Evolutionary conservation across 2,329 filamentous ascomycete species (phyloP).

Genomic region (Periconia sp.): DNA sequence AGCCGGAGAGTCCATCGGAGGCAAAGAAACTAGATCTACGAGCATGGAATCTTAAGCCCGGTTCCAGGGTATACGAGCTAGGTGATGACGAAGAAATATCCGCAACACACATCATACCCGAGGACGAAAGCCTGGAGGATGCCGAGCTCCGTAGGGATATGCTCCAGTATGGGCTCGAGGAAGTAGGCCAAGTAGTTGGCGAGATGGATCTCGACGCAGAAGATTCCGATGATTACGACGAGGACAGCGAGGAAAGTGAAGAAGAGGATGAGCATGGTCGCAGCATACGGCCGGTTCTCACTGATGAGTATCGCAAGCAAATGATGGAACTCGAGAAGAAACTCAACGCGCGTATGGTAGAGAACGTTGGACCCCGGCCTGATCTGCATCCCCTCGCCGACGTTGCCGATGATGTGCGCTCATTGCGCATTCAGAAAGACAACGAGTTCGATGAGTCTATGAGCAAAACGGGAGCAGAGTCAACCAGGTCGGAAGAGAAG

Average conservation of each 20-base stretch:
- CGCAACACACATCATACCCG: conserved; percentile 62
- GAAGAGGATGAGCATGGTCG: conserved; percentile 78
- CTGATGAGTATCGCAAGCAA: conserved; percentile 72
- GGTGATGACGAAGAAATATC: conserved; percentile 45
- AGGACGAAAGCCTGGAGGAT: conserved; percentile 78
- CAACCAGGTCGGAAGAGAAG: conserved; percentile 27
- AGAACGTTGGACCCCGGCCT: conserved; percentile 58
- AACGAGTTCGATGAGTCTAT: conserved; percentile 37
- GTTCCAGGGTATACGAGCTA: conserved; percentile 46
- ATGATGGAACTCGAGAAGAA: conserved; percentile 86
- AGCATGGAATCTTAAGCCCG: conserved; percentile 31
- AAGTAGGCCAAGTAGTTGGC: conserved; percentile 89
- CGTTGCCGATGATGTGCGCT: conserved; percentile 60
- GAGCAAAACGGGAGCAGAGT: conserved; percentile 7
- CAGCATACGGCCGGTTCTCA: conserved; percentile 66
- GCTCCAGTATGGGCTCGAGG: conserved; percentile 84
- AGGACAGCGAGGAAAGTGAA: conserved; percentile 58
- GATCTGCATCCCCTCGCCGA: conserved; percentile 41
- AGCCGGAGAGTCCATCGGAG: conserved; percentile 10
- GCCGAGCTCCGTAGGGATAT: conserved; percentile 81
- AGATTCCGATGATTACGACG: conserved; percentile 56
- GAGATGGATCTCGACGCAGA: conserved; percentile 70
- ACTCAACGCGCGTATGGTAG: conserved; percentile 62
- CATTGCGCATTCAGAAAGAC: conserved; percentile 51
- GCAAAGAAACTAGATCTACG: conserved; percentile 32